These are phyloP conservation scores for Coleophoma crateriformis DNA, from an alignment of 2,329 filamentous ascomycete species.

Conservation along the genomic window DNA sequence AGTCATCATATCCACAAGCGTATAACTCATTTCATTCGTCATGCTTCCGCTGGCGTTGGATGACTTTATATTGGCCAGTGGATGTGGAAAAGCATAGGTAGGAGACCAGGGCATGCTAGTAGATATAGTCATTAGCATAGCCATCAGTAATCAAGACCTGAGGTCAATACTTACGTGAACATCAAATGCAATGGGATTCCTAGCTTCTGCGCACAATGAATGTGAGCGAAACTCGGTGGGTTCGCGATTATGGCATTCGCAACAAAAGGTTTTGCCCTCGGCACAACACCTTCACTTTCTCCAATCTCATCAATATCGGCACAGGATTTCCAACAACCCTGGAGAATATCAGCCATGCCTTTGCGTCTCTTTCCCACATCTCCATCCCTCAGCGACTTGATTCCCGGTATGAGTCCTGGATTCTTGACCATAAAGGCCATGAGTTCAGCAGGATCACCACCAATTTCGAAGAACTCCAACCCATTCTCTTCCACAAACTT, in stretches of 20 bases:
- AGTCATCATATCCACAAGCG: conserved; percentile 62
- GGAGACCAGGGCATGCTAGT: conserved; percentile 19
- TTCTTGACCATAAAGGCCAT: conserved; percentile 77
- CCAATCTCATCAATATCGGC: conserved; percentile 62
- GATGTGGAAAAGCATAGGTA: conserved; percentile 15
- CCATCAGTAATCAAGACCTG: conserved; percentile 15
- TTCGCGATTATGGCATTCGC: conserved; percentile 78
- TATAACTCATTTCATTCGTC: conserved; percentile 62
- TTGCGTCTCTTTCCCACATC: conserved; percentile 68
- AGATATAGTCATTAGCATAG: neutral
- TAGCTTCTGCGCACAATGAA: conserved; percentile 72
- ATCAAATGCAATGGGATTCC: conserved; percentile 76
- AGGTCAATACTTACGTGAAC: conserved; percentile 74
- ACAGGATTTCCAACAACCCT: conserved; percentile 79
- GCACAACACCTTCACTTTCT: neutral
- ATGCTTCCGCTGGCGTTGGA: conserved; percentile 58
- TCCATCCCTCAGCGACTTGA: conserved; percentile 67
- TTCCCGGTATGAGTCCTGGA: conserved; percentile 74
- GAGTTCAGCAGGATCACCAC: conserved; percentile 59
- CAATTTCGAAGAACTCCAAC: conserved; percentile 74
- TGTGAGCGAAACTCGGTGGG: conserved; percentile 69
- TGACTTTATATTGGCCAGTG: conserved; percentile 52
- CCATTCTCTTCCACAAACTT: conserved; percentile 66
- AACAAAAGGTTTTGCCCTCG: conserved; percentile 49
- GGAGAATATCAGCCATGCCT: conserved; percentile 69